Evolutionary conservation across 805 yeast genomes (phyloP).

Genomic region (Ogataea ganodermae): DNA sequence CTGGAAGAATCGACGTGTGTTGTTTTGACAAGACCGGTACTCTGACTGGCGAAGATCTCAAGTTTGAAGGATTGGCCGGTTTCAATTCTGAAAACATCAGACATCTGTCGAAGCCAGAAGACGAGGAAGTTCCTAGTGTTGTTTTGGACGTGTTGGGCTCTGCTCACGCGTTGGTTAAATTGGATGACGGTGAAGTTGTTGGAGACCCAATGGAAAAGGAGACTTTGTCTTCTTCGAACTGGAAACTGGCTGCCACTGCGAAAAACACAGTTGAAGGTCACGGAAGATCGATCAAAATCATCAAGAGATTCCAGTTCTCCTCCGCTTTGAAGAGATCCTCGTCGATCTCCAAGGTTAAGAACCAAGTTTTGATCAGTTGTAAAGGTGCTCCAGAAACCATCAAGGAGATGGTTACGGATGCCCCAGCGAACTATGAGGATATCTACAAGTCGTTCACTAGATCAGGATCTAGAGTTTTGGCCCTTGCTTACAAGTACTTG

Average conservation of each 20-base stretch:
- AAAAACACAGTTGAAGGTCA: constrained; percentile 64
- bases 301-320: constrained; percentile 95
- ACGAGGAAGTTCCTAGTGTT: constrained; percentile 62
- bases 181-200: constrained; percentile 96
- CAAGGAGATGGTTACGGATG: constrained; percentile 65
- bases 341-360: constrained; percentile 63
- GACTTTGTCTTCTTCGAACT: constrained; percentile 81
- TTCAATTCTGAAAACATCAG: constrained; percentile 54
- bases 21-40: constrained; percentile 99
- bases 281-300: constrained; percentile 56
- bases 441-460: constrained; percentile 88
- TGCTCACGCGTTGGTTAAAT: constrained; percentile 91
- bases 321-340: constrained; percentile 94
- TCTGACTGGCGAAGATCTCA: constrained; percentile 93
- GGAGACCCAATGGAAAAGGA: constrained; percentile 99
- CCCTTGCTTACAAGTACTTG: constrained; percentile 83
- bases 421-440: constrained; percentile 81
- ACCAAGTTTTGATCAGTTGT: constrained; percentile 70
- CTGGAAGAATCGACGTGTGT: constrained; percentile 97
- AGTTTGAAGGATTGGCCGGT: constrained; percentile 95
- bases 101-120: constrained; percentile 51
- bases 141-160: constrained; percentile 82
- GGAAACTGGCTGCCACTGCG: constrained; percentile 67
- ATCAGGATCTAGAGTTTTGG: constrained; percentile 94
- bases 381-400: constrained; percentile 99